These are phyloP conservation scores for Drechslerella dactyloides DNA, from an alignment of 2,329 filamentous ascomycete genomes.

Conservation along the genomic window DNA sequence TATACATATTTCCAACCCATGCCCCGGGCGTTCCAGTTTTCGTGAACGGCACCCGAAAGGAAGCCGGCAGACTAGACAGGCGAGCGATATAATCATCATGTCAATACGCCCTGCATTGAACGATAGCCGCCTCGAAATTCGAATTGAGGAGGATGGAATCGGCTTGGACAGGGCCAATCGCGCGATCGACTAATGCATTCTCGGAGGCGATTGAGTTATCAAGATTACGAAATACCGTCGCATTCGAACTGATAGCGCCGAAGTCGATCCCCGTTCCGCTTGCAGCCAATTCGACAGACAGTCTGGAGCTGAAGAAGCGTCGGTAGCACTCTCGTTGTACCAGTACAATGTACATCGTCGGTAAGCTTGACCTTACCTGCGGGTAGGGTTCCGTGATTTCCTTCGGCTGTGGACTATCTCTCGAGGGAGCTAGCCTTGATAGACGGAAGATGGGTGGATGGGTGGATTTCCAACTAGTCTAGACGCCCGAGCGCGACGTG, in stretches of 20 bases:
- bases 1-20: neutral
- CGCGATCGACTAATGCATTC: too few species aligned
- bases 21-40: neutral
- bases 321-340: constrained; percentile 25
- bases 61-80: neutral
- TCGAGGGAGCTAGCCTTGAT: neutral
- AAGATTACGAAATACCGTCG: too few species aligned
- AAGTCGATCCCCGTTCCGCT: constrained; percentile 32
- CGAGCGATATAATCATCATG: neutral
- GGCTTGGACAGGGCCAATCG: too few species aligned
- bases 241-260: neutral
- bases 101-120: neutral
- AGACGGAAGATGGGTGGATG: neutral
- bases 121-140: neutral
- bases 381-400: constrained; percentile 49
- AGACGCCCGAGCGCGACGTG: too few species aligned
- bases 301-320: neutral
- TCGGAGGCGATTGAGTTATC: too few species aligned
- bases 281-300: constrained; percentile 3
- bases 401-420: constrained; percentile 11
- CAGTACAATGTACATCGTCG: constrained; percentile 16
- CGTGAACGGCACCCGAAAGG: neutral
- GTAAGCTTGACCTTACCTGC: constrained; percentile 3
- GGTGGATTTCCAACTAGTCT: neutral
- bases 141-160: too few species aligned